Evolutionary conservation across 805 yeast genomes (phyloP).

Genomic region (Maudiozyma barnettii): DNA sequence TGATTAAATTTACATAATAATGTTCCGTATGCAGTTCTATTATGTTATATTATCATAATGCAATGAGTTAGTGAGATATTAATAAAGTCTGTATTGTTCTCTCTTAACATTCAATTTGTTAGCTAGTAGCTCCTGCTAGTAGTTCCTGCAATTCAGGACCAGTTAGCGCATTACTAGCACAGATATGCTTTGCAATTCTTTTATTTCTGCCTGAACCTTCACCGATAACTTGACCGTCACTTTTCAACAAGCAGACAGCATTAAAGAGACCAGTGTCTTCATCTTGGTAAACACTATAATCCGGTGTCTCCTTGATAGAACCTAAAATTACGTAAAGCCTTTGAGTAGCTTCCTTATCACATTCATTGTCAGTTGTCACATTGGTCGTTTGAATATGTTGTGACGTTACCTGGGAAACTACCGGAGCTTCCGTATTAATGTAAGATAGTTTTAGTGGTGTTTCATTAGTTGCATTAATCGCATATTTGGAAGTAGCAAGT

Average conservation of each 20-base stretch:
- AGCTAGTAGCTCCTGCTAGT: background rate
- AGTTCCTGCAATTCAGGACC: background rate
- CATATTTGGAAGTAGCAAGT: background rate
- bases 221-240: constrained; percentile 9
- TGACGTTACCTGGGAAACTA: background rate
- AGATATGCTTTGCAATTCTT: constrained; percentile 11
- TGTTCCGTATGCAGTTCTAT: no score
- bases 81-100: no score
- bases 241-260: constrained; percentile 10
- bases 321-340: constrained; percentile 10
- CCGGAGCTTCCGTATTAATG: background rate
- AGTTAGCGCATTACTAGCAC: constrained; percentile 9
- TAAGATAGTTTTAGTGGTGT: background rate
- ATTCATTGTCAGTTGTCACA: background rate
- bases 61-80: no score
- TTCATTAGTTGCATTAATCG: background rate
- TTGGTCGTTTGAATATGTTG: background rate
- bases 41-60: no score
- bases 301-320: constrained; percentile 7
- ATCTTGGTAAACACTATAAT: constrained; percentile 2
- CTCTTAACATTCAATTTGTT: no score
- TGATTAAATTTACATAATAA: no score
- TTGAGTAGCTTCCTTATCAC: constrained; percentile 7
- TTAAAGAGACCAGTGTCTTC: constrained; percentile 3
- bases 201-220: constrained; percentile 16